Percentiles rank a stretch among this genome's conserved stretches.
Conservation (phyloP, 2,329 filamentous ascomycete genomes). For the Colletotrichum ledebouriae region DNA sequence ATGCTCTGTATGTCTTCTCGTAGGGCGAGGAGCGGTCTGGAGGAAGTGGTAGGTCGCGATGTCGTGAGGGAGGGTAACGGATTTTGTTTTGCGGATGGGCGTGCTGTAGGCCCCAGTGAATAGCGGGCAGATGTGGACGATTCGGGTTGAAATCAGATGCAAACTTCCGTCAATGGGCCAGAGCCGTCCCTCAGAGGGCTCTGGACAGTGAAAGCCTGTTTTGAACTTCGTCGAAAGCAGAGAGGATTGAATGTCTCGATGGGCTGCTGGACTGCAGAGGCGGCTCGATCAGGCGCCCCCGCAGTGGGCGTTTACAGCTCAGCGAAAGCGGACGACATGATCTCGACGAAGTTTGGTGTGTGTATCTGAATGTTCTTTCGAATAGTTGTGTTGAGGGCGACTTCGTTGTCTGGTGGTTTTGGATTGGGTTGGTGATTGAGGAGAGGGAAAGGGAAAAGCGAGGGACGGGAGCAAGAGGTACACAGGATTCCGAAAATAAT, state of each 20-base stretch:
- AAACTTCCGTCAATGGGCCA: slow-evolving; percentile 55
- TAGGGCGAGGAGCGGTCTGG: not conserved
- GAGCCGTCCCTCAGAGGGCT: slow-evolving; percentile 50
- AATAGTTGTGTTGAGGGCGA: slow-evolving; percentile 58
- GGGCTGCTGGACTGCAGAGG: slow-evolving; percentile 89
- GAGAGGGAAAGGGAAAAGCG: slow-evolving; percentile 50
- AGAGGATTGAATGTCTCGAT: slow-evolving; percentile 73
- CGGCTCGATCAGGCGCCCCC: slow-evolving; percentile 62
- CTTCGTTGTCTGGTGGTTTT: slow-evolving; percentile 73
- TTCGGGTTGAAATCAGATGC: slow-evolving; percentile 50
- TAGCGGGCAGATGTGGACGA: slow-evolving; percentile 31
- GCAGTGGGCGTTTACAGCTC: slow-evolving; percentile 94
- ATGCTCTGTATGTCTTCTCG: not conserved
- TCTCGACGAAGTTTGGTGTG: slow-evolving; percentile 77
- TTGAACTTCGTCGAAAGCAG: slow-evolving; percentile 74
- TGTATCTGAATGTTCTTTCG: slow-evolving; percentile 50
- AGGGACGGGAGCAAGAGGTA: slow-evolving; percentile 45
- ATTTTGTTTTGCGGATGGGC: slow-evolving; percentile 31
- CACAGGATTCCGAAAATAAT: slow-evolving; percentile 43
- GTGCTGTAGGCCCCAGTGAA: slow-evolving; percentile 33
- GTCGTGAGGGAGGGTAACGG: slow-evolving; percentile 10
- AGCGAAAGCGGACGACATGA: slow-evolving; percentile 81
- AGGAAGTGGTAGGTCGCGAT: slow-evolving; percentile 10
- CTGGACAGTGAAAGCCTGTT: slow-evolving; percentile 65
- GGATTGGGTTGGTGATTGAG: slow-evolving; percentile 51